Conservation (phyloP, 352 stramenopile genomes). For the Globisporangium parvum region DNA sequence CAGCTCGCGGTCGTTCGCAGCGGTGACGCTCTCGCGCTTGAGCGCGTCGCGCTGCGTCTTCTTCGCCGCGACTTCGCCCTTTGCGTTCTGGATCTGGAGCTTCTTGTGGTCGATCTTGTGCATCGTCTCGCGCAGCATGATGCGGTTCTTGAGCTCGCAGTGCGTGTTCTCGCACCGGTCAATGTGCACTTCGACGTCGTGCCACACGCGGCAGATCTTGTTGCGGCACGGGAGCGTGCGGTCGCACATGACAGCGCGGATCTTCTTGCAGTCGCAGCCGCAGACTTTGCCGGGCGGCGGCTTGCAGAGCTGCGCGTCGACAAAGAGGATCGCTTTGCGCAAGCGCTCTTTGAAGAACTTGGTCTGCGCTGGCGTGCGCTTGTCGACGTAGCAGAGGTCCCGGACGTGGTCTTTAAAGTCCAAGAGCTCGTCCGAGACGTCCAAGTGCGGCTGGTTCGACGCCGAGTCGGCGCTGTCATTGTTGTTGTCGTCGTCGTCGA, state of each 20-base stretch:
- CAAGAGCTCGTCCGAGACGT: conserved; percentile 43
- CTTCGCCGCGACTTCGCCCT: conserved; percentile 31
- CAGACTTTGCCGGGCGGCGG: conserved; percentile 42
- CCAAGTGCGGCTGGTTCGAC: conserved; percentile 29
- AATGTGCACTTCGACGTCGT: conserved; percentile 65
- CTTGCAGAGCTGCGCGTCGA: conserved; percentile 57
- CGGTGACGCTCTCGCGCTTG: conserved; percentile 8
- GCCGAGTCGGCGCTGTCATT: conserved; percentile 11
- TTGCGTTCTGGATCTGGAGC: conserved; percentile 30
- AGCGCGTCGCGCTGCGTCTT: conserved; percentile 29
- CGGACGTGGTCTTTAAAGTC: conserved; percentile 63
- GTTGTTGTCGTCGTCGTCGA: conserved; percentile 18
- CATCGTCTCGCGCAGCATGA: conserved; percentile 68
- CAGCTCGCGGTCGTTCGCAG: conserved; percentile 21
- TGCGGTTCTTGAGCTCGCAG: conserved; percentile 66
- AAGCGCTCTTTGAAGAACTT: conserved; percentile 69
- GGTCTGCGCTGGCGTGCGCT: conserved; percentile 39
- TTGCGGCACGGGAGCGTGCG: conserved; percentile 53
- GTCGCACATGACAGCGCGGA: conserved; percentile 66
- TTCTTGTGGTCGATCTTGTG: conserved; percentile 69
- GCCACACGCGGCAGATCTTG: conserved; percentile 67
- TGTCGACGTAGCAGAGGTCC: conserved; percentile 57
- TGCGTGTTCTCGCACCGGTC: conserved; percentile 58
- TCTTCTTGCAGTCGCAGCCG: conserved; percentile 43
- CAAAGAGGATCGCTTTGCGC: conserved; percentile 59